phyloP scores from a whole-genome alignment of 331 rosid genomes.

The Quercus lobata region DNA sequence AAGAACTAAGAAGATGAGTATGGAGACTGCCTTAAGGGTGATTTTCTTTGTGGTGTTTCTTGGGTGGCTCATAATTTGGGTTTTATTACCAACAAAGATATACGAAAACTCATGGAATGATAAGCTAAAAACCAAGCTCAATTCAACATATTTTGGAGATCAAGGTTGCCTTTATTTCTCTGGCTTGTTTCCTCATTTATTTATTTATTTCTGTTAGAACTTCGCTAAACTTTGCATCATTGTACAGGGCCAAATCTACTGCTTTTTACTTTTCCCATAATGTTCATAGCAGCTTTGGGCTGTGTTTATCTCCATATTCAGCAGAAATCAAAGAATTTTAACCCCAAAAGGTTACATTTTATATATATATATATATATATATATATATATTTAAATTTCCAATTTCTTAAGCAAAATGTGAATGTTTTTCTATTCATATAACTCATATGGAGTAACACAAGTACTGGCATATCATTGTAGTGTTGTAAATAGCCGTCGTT shows the following conservation, averaged over 20 bases:
- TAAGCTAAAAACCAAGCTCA: constrained; percentile 30
- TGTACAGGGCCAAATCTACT: constrained; percentile 57
- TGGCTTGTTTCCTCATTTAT: neutral
- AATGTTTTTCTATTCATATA: no score
- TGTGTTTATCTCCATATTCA: constrained; percentile 61
- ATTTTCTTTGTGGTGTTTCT: constrained; percentile 30
- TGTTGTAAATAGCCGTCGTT: neutral
- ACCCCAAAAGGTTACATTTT: constrained; percentile 15
- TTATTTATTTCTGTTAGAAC: neutral
- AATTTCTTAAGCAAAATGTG: no score
- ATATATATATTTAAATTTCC: no score
- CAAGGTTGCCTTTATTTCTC: constrained; percentile 38
- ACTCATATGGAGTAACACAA: neutral
- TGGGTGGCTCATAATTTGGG: constrained; percentile 57
- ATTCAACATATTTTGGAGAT: constrained; percentile 54
- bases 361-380: no score
- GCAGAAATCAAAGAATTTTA: constrained; percentile 11
- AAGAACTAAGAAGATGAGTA: constrained; percentile 14
- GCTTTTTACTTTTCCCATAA: constrained; percentile 63
- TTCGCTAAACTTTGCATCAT: neutral
- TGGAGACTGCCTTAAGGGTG: constrained; percentile 17
- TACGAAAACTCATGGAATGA: constrained; percentile 41
- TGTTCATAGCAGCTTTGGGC: constrained; percentile 54
- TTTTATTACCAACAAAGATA: constrained; percentile 48
- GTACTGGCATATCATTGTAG: neutral